Evolutionary conservation across 805 yeast genomes (phyloP).

Genomic region (Zygosaccharomyces rouxii): DNA sequence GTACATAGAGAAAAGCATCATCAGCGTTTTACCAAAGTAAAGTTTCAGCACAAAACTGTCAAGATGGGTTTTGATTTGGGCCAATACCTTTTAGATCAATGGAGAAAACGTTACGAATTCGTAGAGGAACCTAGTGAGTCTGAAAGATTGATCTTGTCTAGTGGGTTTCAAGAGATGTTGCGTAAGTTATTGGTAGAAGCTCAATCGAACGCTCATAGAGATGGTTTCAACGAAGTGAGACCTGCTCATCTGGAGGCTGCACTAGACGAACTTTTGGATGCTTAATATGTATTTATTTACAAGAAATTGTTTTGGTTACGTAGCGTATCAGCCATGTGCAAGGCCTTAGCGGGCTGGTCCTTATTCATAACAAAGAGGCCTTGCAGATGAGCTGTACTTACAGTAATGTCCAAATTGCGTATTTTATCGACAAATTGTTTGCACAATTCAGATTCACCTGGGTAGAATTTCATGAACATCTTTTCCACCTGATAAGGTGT

Average conservation of each 20-base stretch:
- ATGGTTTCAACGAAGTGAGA: slow-evolving; percentile 42
- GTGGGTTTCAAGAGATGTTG: slow-evolving; percentile 16
- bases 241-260: slow-evolving; percentile 41
- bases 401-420: slow-evolving; percentile 46
- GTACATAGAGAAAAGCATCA: neutral
- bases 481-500: slow-evolving; percentile 67
- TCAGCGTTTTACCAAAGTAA: neutral
- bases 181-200: slow-evolving; percentile 38
- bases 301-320: slow-evolving; percentile 36
- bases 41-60: neutral
- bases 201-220: slow-evolving; percentile 35
- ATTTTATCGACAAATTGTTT: slow-evolving; percentile 39
- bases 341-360: slow-evolving; percentile 71
- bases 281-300: slow-evolving; percentile 11
- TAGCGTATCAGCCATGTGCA: slow-evolving; percentile 50
- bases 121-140: slow-evolving; percentile 13
- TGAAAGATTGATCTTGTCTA: slow-evolving; percentile 14
- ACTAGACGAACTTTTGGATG: slow-evolving; percentile 20
- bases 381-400: slow-evolving; percentile 92
- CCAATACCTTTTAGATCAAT: slow-evolving; percentile 8
- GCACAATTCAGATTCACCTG: slow-evolving; percentile 52
- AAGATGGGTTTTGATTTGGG: slow-evolving; percentile 4
- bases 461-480: slow-evolving; percentile 89
- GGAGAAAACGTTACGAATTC: slow-evolving; percentile 4
- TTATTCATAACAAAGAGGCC: slow-evolving; percentile 93